phyloP scores from a whole-genome alignment of 2,329 filamentous ascomycete species.

The Biscogniauxia sp. region DNA sequence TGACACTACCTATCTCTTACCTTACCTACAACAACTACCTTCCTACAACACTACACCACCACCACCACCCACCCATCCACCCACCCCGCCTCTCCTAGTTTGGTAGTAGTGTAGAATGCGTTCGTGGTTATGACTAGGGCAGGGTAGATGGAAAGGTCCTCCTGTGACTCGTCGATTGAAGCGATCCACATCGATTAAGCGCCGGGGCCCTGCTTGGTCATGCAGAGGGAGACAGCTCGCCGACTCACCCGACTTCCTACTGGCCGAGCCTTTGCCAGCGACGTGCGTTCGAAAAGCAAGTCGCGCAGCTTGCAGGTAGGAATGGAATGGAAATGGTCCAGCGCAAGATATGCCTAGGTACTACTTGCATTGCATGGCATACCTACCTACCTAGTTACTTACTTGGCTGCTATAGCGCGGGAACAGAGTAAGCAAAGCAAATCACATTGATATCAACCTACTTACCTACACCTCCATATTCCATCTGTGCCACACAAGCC shows the following conservation, averaged over 20 bases:
- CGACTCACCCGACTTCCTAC: constrained; percentile 21
- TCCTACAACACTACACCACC: too few species aligned
- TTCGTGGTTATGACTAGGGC: constrained; percentile 6
- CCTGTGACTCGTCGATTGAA: constrained; percentile 41
- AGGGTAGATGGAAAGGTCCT: constrained; percentile 18
- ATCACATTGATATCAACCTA: too few species aligned
- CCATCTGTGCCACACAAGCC: constrained; percentile 13
- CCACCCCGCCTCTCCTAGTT: constrained; percentile 6
- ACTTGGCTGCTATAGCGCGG: constrained; percentile 9
- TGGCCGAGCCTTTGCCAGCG: constrained; percentile 26
- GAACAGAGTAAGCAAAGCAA: constrained; percentile 8
- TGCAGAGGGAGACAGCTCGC: constrained; percentile 31
- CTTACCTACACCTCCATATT: too few species aligned
- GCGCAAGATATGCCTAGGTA: constrained; percentile 10
- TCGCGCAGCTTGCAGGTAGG: constrained; percentile 38
- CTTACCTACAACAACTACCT: too few species aligned
- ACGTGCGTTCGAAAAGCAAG: constrained; percentile 28
- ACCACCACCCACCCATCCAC: too few species aligned
- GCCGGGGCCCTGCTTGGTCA: constrained; percentile 50
- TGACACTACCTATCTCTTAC: too few species aligned
- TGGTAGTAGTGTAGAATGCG: too few species aligned
- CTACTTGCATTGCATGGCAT: constrained; percentile 13
- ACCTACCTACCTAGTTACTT: constrained; percentile 6
- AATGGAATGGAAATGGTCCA: constrained; percentile 14
- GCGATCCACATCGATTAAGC: constrained; percentile 51